A percentile compares a stretch with the other conserved stretches of the same genome.
Conservation (phyloP, 1,284 basidiomycete genomes). For the Rhodotorula sp. region DNA sequence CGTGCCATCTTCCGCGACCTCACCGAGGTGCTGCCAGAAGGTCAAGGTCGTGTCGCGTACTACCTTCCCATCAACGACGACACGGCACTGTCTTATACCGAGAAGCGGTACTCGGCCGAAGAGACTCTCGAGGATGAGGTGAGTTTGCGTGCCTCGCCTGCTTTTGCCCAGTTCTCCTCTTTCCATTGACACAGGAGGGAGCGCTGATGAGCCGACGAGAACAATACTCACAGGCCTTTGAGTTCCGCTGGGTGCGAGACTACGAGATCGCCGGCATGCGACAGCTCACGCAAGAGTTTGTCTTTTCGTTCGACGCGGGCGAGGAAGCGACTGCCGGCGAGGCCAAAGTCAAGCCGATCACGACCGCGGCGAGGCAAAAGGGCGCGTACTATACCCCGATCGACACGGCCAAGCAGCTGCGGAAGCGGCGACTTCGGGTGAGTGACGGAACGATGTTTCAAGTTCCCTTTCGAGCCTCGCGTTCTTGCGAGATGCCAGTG, state of each 20-base stretch:
- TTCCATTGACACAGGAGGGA: no score
- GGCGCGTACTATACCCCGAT: slow-evolving; percentile 39
- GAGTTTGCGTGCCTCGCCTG: neutral
- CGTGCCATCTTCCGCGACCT: slow-evolving; percentile 69
- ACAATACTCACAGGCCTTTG: slow-evolving; percentile 16
- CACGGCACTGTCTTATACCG: slow-evolving; percentile 55
- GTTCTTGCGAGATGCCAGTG: neutral
- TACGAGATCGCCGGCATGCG: slow-evolving; percentile 32
- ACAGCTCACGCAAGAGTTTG: slow-evolving; percentile 25
- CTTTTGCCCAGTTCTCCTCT: no score
- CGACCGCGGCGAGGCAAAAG: slow-evolving; percentile 18
- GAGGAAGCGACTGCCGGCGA: slow-evolving; percentile 19
- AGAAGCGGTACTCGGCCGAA: slow-evolving; percentile 19
- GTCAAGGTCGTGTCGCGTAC: slow-evolving; percentile 81
- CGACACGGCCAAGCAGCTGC: slow-evolving; percentile 11
- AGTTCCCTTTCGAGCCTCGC: no score
- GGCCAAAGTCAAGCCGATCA: slow-evolving; percentile 10
- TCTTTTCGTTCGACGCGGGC: slow-evolving; percentile 32
- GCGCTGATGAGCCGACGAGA: no score
- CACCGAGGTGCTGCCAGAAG: slow-evolving; percentile 73
- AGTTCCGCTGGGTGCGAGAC: slow-evolving; percentile 37
- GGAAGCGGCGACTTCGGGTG: slow-evolving; percentile 37
- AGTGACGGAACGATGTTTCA: no score
- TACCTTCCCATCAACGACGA: slow-evolving; percentile 79
- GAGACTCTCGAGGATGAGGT: slow-evolving; percentile 23